phyloP scores from a whole-genome alignment of 176 grass and related monocot genomes.

The Aegilops speltoides region DNA sequence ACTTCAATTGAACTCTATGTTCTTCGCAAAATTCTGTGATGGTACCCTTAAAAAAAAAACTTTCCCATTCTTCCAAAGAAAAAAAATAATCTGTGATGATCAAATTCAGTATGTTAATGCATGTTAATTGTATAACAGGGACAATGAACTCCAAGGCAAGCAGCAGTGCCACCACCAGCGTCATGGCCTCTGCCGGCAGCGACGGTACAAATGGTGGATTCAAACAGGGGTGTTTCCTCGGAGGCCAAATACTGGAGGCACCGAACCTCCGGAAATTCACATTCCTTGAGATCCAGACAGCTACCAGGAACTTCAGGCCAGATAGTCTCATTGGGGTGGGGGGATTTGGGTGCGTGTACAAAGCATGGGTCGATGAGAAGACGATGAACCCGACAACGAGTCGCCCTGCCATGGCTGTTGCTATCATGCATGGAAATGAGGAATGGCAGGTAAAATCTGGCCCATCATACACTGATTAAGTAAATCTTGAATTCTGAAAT shows the following conservation, averaged over 20 bases:
- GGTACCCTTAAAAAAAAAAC: not conserved
- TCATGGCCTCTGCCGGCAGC: slow-evolving; percentile 49
- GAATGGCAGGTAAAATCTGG: slow-evolving; percentile 77
- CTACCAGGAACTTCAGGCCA: slow-evolving; percentile 66
- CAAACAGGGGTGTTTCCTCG: slow-evolving; percentile 20
- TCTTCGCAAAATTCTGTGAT: not conserved
- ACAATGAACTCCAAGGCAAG: slow-evolving; percentile 45
- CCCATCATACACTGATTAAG: not conserved
- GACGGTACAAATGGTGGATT: slow-evolving; percentile 19
- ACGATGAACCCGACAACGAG: slow-evolving; percentile 50
- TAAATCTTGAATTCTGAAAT: not conserved
- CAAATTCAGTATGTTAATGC: not conserved
- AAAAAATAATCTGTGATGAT: too few relatives aligned
- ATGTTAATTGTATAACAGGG: slow-evolving; percentile 31
- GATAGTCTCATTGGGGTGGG: slow-evolving; percentile 72
- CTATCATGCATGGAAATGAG: slow-evolving; percentile 75
- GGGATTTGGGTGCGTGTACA: slow-evolving; percentile 36
- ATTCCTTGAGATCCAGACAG: slow-evolving; percentile 61
- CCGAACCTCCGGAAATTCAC: slow-evolving; percentile 77
- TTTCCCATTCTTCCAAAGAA: too few relatives aligned
- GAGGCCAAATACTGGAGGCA: slow-evolving; percentile 69
- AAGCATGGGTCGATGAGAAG: slow-evolving; percentile 81
- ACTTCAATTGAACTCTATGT: not conserved
- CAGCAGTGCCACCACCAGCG: slow-evolving; percentile 42
- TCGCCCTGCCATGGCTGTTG: slow-evolving; percentile 50